Base-by-base conservation (phyloP, 208 protist species). In the Trypanosoma grayi region DNA sequence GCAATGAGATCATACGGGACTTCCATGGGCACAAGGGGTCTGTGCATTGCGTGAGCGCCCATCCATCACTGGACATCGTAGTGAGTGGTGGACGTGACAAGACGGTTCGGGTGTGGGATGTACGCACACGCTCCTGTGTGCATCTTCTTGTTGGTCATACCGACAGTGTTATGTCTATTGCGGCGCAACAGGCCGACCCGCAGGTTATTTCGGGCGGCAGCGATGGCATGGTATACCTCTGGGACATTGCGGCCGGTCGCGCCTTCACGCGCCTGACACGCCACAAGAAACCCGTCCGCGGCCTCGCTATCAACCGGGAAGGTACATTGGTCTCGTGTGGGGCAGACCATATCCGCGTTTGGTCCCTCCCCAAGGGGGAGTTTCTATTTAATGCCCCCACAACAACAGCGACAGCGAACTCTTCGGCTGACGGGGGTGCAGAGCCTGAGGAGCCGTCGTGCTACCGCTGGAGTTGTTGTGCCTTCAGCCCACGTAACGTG, bases 201-300 rank as follows among this genome's bases (percentile, higher is more conserved):
- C 92, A 98, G 72, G 75, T 98, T 4, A 85, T 98, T 59, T 95
- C 96, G 2, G 96, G 96, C 40, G 94, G 93, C 18, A 85, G 84
- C 22, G 97, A 99, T 77, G 79, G 79, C 8, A 96, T 96, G 31
- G 83, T 99, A 51, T 87, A 87, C 50, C 63, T 97, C 25, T 99
- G 95, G 94, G 97, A 98, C 51, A 70, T 99, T 25, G 79, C 75
- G 2, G 48, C 81, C 3, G 88, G 90, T 20, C 78, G 75, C 51
- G 36, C 78, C n/a, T 44, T 79, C 2, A 73, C 77, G 16, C 66
- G 81, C 2, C 77, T 99, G 4, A 99, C 98, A 18, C 92, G 99
- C 47, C 99, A 99, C 85, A 99, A 99, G 85, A 99, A 99, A 72
- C 73, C 85, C 18, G 93, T 99, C 8, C 88, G 98, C 24, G 78